phyloP scores from a whole-genome alignment of 108 stramenopile genomes.

The Stephanodiscus minutulus region DNA sequence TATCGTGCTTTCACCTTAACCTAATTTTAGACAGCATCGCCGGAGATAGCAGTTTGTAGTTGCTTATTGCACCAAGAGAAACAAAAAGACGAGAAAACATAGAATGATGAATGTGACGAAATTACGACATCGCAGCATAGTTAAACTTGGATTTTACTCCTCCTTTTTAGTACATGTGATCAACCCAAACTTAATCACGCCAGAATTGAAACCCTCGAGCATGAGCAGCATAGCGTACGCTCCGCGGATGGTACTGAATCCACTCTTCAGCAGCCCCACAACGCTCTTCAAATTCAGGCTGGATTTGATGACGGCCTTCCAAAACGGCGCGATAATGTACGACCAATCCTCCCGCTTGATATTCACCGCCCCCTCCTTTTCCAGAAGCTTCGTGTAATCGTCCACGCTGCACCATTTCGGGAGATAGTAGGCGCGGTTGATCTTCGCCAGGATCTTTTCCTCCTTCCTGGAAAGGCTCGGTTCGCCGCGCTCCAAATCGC shows the following conservation, averaged over 20 bases:
- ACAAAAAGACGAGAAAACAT: too few relatives aligned
- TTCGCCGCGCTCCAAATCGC: conserved; percentile 85
- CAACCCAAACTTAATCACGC: conserved; percentile 89
- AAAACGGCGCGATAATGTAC: conserved; percentile 92
- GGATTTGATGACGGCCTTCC: conserved; percentile 92
- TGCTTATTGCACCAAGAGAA: too few relatives aligned
- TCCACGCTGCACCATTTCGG: conserved; percentile 87
- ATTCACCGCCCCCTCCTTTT: conserved; percentile 68
- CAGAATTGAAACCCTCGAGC: conserved; percentile 79
- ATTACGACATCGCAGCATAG: background rate
- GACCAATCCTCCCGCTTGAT: conserved; percentile 88
- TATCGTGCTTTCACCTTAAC: background rate
- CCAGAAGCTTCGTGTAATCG: conserved; percentile 78
- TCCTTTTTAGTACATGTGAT: conserved; percentile 82
- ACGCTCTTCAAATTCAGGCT: conserved; percentile 74
- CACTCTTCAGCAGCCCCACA: conserved; percentile 74
- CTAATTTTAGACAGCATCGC: background rate
- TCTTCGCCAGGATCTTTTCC: conserved; percentile 72
- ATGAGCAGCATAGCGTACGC: conserved; percentile 90
- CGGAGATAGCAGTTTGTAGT: background rate
- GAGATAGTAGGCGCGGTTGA: conserved; percentile 91
- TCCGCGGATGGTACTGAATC: conserved; percentile 78
- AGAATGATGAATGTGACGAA: background rate
- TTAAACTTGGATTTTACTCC: conserved; percentile 10
- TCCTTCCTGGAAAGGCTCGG: conserved; percentile 73